Percentiles rank a stretch among this genome's conserved stretches.
Conservation (phyloP, 192 early-diverging fungal genomes). For the Oehlia diaphana region DNA sequence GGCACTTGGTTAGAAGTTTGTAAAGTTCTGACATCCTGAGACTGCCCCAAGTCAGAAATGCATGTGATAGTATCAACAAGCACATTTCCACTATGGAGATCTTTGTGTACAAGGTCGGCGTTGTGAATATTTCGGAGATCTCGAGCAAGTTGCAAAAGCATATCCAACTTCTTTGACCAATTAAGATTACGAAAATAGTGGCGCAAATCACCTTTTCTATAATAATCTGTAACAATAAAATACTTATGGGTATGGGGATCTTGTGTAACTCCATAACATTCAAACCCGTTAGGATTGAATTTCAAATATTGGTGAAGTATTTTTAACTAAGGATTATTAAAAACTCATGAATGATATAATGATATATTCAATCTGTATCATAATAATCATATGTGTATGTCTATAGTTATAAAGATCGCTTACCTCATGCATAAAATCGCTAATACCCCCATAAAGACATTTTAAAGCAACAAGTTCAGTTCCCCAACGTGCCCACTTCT, state of each 20-base stretch:
- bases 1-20: background rate
- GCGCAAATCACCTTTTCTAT: constrained; percentile 34
- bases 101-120: background rate
- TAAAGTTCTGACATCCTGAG: background rate
- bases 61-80: background rate
- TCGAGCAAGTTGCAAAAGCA: background rate
- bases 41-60: background rate
- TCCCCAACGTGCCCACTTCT: background rate
- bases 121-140: background rate
- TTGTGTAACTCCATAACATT: constrained; percentile 38
- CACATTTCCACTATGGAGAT: constrained; percentile 13
- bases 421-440: constrained; percentile 39
- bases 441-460: constrained; percentile 24
- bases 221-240: constrained; percentile 42
- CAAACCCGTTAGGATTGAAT: background rate
- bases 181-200: constrained; percentile 35
- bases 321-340: background rate
- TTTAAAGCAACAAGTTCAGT: constrained; percentile 22
- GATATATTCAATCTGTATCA: background rate
- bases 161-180: constrained; percentile 4
- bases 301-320: background rate
- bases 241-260: constrained; percentile 36
- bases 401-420: background rate
- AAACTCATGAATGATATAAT: background rate
- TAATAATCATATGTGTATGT: no score